These are phyloP conservation scores for Nemania sp. DNA, from an alignment of 2,329 filamentous ascomycete species.

Conservation along the genomic window DNA sequence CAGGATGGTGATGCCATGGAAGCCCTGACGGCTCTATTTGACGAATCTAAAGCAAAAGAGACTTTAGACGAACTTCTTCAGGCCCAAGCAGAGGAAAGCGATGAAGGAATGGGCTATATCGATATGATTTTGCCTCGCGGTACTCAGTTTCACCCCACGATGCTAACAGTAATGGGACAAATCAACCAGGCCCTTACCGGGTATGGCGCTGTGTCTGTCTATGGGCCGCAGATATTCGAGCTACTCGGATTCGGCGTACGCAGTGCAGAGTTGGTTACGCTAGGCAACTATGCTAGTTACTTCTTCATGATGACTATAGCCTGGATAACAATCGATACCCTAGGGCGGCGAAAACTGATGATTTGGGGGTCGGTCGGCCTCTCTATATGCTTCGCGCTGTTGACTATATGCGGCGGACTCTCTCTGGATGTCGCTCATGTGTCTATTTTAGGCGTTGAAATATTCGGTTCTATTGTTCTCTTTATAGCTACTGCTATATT, in stretches of 20 bases:
- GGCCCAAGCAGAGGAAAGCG: constrained; percentile 62
- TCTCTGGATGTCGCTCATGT: constrained; percentile 56
- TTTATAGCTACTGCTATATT: constrained; percentile 71
- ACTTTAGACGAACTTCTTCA: constrained; percentile 63
- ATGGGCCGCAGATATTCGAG: constrained; percentile 73
- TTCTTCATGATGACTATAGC: constrained; percentile 71
- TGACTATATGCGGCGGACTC: constrained; percentile 64
- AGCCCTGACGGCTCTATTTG: constrained; percentile 62
- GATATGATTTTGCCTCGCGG: constrained; percentile 69
- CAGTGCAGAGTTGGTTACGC: constrained; percentile 66
- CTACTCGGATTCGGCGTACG: constrained; percentile 67
- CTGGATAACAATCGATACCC: constrained; percentile 68
- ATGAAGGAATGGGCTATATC: constrained; percentile 61
- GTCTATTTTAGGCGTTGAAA: constrained; percentile 57
- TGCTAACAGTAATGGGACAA: constrained; percentile 72
- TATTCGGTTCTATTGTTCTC: constrained; percentile 64
- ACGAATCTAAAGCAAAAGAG: constrained; percentile 60
- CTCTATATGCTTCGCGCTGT: constrained; percentile 61
- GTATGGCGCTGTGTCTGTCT: constrained; percentile 71
- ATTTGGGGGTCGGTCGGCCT: constrained; percentile 64
- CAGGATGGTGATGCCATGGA: constrained; percentile 62
- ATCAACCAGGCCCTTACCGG: constrained; percentile 70
- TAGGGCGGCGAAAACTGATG: constrained; percentile 66
- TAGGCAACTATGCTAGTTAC: constrained; percentile 72
- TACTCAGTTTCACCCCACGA: constrained; percentile 69